Conservation (phyloP, 495 filamentous ascomycete genomes). For the Aspergillus indologenus region DNA sequence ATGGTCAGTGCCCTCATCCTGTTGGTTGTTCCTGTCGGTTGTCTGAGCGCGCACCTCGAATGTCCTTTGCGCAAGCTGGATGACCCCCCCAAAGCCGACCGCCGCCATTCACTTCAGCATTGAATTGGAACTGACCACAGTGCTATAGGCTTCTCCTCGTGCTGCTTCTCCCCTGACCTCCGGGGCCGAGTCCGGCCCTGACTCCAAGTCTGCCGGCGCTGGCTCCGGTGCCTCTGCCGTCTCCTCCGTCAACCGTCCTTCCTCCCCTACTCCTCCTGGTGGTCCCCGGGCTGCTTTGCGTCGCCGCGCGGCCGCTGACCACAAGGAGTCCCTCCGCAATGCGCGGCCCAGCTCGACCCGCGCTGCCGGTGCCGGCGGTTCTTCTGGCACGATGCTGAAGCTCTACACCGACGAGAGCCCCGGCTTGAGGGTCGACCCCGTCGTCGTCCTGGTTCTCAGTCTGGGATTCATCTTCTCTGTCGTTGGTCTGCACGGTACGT, state of each 20-base stretch:
- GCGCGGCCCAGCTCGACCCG: slow-evolving; percentile 84
- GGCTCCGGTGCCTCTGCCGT: slow-evolving; percentile 62
- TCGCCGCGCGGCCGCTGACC: slow-evolving; percentile 88
- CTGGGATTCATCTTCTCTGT: slow-evolving; percentile 98
- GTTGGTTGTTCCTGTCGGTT: slow-evolving; percentile 6
- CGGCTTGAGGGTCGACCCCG: slow-evolving; percentile 93
- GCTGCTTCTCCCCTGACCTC: slow-evolving; percentile 49
- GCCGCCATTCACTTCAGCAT: background rate
- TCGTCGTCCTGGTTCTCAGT: slow-evolving; percentile 90
- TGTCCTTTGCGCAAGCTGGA: background rate
- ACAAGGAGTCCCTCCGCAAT: slow-evolving; percentile 93
- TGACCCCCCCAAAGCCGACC: background rate
- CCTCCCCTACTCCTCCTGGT: slow-evolving; percentile 87
- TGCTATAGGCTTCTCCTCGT: slow-evolving; percentile 43
- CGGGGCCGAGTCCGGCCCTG: slow-evolving; percentile 48
- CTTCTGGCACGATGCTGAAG: slow-evolving; percentile 96
- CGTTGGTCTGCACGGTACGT: slow-evolving; percentile 92
- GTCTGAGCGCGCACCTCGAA: background rate
- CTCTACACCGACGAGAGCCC: slow-evolving; percentile 99
- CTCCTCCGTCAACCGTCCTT: slow-evolving; percentile 67
- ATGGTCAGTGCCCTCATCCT: slow-evolving; percentile 33
- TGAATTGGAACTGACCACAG: slow-evolving; percentile 7
- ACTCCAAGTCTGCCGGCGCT: slow-evolving; percentile 65
- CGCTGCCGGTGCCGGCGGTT: slow-evolving; percentile 90
- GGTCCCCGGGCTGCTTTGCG: slow-evolving; percentile 93